Conservation (phyloP, 345 rosid genomes). For the Sisymbrium altissimum region DNA sequence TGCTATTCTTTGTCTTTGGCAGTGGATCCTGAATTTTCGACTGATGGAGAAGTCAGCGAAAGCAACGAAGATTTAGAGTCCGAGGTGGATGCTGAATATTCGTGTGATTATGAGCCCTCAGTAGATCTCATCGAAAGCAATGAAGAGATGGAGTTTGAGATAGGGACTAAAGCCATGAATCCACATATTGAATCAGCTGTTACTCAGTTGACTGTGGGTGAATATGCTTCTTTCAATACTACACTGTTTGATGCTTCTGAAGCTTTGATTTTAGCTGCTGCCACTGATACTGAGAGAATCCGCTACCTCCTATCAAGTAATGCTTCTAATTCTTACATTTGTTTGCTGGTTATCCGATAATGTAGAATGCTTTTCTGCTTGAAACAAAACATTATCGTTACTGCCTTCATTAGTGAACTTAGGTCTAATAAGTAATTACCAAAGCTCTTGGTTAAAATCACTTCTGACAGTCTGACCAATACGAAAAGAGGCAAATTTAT, state of each 20-base stretch:
- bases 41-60: conserved; percentile 54
- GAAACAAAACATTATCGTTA: not conserved
- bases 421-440: not conserved
- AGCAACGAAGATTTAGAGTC: conserved; percentile 65
- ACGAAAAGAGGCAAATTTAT: not conserved
- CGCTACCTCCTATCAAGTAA: conserved; percentile 54
- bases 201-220: conserved; percentile 80
- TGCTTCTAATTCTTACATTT: conserved; percentile 4
- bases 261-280: conserved; percentile 63
- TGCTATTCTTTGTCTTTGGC: conserved; percentile 59
- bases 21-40: conserved; percentile 22
- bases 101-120: conserved; percentile 16
- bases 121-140: conserved; percentile 77
- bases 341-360: not conserved
- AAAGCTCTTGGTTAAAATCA: not conserved
- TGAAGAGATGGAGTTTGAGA: conserved; percentile 89
- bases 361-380: not conserved
- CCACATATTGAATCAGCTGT: conserved; percentile 58
- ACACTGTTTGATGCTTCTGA: conserved; percentile 36
- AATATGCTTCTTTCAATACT: conserved; percentile 52
- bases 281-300: conserved; percentile 45
- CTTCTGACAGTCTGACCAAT: too few species aligned
- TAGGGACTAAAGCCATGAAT: conserved; percentile 74
- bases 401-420: not conserved
- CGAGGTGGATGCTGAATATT: conserved; percentile 40